Conservation (phyloP, 2,329 filamentous ascomycete genomes). For the Aspergillus neoniger region DNA sequence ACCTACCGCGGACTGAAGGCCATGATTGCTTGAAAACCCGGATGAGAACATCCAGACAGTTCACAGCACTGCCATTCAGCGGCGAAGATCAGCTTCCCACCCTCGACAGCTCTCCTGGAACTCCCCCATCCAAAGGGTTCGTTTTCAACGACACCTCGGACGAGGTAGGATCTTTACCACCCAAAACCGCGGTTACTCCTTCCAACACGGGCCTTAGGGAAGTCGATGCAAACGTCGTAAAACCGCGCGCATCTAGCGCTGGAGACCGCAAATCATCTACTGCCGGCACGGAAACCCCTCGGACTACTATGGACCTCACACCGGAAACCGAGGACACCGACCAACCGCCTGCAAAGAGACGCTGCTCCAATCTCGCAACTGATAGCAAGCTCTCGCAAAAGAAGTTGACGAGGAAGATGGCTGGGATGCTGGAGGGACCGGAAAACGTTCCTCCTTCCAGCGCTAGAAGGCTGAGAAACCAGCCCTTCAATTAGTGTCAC, state of each 20-base stretch:
- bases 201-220: conserved; percentile 52
- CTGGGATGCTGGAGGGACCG: conserved; percentile 46
- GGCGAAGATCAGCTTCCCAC: conserved; percentile 29
- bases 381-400: conserved; percentile 49
- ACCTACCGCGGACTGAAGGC: conserved; percentile 72
- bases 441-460: conserved; percentile 43
- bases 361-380: conserved; percentile 30
- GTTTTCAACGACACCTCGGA: conserved; percentile 55
- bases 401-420: conserved; percentile 40
- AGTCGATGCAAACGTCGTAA: conserved; percentile 53
- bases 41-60: conserved; percentile 47
- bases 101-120: conserved; percentile 27
- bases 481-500: conserved; percentile 28
- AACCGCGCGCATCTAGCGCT: conserved; percentile 28
- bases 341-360: conserved; percentile 30
- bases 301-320: conserved; percentile 11
- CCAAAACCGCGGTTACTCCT: conserved; percentile 31
- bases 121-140: conserved; percentile 53
- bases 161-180: conserved; percentile 37
- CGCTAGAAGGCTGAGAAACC: conserved; percentile 35
- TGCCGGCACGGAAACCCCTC: not conserved
- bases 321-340: conserved; percentile 28
- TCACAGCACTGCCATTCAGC: conserved; percentile 33
- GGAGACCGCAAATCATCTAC: conserved; percentile 19
- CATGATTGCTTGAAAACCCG: conserved; percentile 60